Base-by-base conservation (phyloP, 1,139 yeast species). In the Blastobotrys persicus region DNA sequence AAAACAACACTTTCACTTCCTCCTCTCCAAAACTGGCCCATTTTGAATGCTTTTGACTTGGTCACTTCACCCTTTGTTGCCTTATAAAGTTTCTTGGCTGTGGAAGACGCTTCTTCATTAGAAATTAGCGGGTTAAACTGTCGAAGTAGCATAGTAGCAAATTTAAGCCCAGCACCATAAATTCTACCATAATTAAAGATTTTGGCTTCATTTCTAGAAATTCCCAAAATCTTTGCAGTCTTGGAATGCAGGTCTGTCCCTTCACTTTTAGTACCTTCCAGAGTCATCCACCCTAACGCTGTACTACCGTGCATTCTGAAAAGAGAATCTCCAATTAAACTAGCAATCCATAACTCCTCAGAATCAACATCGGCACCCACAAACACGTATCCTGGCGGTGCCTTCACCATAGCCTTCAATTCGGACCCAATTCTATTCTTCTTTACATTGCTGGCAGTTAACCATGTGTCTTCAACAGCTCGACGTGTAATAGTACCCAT, bases 311-410 rank as follows among this genome's bases (percentile, higher is more conserved):
- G 99, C 37, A 87, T 72, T 45, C 84, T 81, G 66, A 92, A 88
- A 49, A 84, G 79, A 0, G 98, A 83, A 66, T 94, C 99, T 1
- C 98, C 98, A 44, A 92, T 83, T 35, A 94, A 72, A 23, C 97
- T 86, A 0, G 98, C 98, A 58, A 94, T 92, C 99, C 99, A 94
- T 45, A 94, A 74, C 63, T 94, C 99, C 65, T 94, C 98, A 38
- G 96, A 88, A 68, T 94, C 99, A 3, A 94, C 99, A 72, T 94
- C 72, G 1, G 99, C 99, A 4, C 98, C 99, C 9, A 94, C 96
- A 70, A 94, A 86, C 42, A 80, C 80, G 64, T 89, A 92, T 0
- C 98, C 98, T 2, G 78, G 71, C 0, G 99, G 99, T 0, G 98
- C 97, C 53, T 77, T 74, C 4, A 94, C 73, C 73, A 88, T 80